Conservation (phyloP, 768 basidiomycete species). For the Termitomyces sp. region DNA sequence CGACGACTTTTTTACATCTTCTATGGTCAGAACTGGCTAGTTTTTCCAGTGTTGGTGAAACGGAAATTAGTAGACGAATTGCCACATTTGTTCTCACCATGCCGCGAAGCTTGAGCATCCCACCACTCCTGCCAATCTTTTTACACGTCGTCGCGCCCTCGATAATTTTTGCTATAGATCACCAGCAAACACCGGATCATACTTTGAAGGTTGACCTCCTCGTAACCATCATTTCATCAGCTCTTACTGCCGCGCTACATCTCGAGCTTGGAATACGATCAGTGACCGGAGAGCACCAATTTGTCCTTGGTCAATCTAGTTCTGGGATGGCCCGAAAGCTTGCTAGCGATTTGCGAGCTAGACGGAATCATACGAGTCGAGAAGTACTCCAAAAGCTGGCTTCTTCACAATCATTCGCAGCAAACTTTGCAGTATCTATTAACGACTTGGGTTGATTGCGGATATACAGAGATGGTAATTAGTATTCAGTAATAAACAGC, state of each 20-base stretch:
- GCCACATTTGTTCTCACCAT: slow-evolving; percentile 64
- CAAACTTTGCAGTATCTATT: slow-evolving; percentile 71
- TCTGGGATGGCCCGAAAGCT: slow-evolving; percentile 60
- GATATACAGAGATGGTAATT: slow-evolving; percentile 5
- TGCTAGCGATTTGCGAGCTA: slow-evolving; percentile 53
- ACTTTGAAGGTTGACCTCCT: slow-evolving; percentile 57
- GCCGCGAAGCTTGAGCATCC: slow-evolving; percentile 44
- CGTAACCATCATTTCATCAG: slow-evolving; percentile 58
- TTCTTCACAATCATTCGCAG: slow-evolving; percentile 58
- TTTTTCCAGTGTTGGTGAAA: slow-evolving; percentile 50
- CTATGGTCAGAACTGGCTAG: slow-evolving; percentile 65
- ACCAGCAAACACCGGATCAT: slow-evolving; percentile 46
- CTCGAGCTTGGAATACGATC: slow-evolving; percentile 64
- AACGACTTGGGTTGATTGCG: slow-evolving; percentile 25
- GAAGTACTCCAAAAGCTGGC: slow-evolving; percentile 55
- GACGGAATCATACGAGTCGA: slow-evolving; percentile 43
- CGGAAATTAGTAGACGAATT: slow-evolving; percentile 59
- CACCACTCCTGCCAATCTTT: slow-evolving; percentile 72
- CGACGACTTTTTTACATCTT: slow-evolving; percentile 55
- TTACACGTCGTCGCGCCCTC: slow-evolving; percentile 61
- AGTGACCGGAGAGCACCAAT: slow-evolving; percentile 41
- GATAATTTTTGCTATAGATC: slow-evolving; percentile 52
- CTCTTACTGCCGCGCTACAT: slow-evolving; percentile 62
- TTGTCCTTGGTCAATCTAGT: slow-evolving; percentile 57
- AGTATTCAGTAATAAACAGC: slow-evolving; percentile 5